Conservation (phyloP, 2,329 filamentous ascomycete species). For the Exserohilum rostratum region DNA sequence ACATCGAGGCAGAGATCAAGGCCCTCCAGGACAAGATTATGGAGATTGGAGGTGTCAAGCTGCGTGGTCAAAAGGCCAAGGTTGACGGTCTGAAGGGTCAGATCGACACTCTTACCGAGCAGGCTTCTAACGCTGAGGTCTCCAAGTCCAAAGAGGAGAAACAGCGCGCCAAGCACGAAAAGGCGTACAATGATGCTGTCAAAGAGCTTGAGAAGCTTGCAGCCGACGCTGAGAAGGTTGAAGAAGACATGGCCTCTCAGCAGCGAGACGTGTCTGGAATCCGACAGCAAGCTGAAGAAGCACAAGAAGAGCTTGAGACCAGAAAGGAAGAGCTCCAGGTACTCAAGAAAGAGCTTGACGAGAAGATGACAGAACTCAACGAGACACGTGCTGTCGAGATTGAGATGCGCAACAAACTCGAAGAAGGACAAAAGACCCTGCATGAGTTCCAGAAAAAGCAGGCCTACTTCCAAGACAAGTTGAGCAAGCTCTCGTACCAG, state of each 20-base stretch:
- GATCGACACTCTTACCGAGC: constrained; percentile 79
- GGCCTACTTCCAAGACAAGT: constrained; percentile 87
- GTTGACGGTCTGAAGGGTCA: constrained; percentile 85
- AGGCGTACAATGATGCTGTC: constrained; percentile 77
- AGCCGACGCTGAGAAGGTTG: constrained; percentile 76
- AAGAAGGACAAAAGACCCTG: constrained; percentile 91
- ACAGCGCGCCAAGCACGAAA: constrained; percentile 83
- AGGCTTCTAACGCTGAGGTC: constrained; percentile 84
- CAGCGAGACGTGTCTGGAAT: constrained; percentile 75
- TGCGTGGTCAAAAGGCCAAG: constrained; percentile 86
- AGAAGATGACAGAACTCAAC: constrained; percentile 84
- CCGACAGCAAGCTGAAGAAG: constrained; percentile 76
- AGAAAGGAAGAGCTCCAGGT: constrained; percentile 81
- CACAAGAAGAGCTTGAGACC: constrained; percentile 73
- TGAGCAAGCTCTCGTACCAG: constrained; percentile 81
- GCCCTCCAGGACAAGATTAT: constrained; percentile 94
- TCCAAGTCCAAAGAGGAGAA: constrained; percentile 93
- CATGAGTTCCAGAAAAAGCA: constrained; percentile 83
- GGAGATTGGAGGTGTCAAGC: constrained; percentile 93
- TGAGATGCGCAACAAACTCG: constrained; percentile 97
- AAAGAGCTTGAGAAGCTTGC: constrained; percentile 77
- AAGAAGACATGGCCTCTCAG: constrained; percentile 79
- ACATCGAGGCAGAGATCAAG: constrained; percentile 91
- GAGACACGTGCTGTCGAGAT: constrained; percentile 89
- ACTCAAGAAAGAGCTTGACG: constrained; percentile 84